Evolutionary conservation across 2,329 filamentous ascomycete genomes (phyloP), one percentile per base, ranked within the genome.

Genomic region (Nectriaceae sp.): DNA sequence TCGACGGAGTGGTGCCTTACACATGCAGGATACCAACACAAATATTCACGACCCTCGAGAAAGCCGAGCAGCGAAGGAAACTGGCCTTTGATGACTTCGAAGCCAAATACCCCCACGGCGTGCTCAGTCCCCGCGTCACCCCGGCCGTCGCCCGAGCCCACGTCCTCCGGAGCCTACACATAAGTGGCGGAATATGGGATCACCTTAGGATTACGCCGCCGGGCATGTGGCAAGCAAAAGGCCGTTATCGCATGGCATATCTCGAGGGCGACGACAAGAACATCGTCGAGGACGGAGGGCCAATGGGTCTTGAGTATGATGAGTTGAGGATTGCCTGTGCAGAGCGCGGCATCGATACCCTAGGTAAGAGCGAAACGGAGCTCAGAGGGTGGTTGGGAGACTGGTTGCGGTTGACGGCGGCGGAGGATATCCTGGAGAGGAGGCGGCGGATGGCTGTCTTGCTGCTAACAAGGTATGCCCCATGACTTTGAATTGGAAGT

Each of bases 11-110:
- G 19, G 88, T 96, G 21, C 93, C 93, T 0, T 83, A 83, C 59
- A 87, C 90, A 0, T 97, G 93, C 68, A 82, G 90, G 11, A 88
- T 97, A 49, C 93, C 93, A 0, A 74, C 73, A 33, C 93, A 97
- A 71, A 73, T 89, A 5, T 72, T 77, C 8, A 70, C 75, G 29
- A 78, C 83, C 33, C 70, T 83, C 50, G 71, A 81, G 43, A 75
- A 78, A 55, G 70, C 75, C 1, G 81, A 89, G 63, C 67, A 72
- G 41, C 70, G 82, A 10, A 74, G 85, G 10, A 63, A 55, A 24
- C 64, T 64, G 1, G 77, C 77, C 8, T 83, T 84, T 61, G 69
- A 74, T 38, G 67, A 70, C 16, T 54, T 76, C 21, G 63, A 68
- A 44, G 59, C 54, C 36, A 61, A 43, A 19, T 56, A 64, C 42